Percentiles rank a stretch among this genome's conserved stretches.
Conservation (phyloP, 768 basidiomycete genomes). For the Suillus subalutaceus region DNA sequence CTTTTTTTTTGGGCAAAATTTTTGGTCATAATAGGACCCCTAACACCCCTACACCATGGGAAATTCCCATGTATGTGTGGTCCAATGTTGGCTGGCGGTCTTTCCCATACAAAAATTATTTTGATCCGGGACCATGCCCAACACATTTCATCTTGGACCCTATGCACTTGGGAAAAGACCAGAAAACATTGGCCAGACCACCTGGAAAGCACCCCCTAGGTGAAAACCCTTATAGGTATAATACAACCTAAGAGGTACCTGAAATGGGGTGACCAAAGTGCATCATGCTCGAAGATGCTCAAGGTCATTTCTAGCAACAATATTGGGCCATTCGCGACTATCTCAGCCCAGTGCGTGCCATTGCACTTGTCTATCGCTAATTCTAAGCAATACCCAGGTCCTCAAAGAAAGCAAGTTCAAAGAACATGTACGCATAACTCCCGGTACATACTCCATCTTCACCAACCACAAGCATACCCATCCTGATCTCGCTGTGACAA, state of each 20-base stretch:
- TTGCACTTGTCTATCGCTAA: conserved; percentile 17
- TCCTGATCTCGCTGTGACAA: no score
- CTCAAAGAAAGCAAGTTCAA: conserved; percentile 99
- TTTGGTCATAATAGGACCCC: neutral
- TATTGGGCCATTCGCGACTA: conserved; percentile 94
- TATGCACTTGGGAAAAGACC: neutral
- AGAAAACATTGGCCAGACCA: neutral
- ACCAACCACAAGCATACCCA: neutral
- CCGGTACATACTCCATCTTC: conserved; percentile 54
- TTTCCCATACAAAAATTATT: neutral
- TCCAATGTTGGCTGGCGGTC: neutral
- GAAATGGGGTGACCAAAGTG: no score
- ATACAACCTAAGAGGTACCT: no score
- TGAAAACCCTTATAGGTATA: conserved; percentile 18
- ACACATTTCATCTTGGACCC: neutral
- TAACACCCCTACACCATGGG: neutral
- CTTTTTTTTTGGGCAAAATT: no score
- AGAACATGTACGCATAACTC: conserved; percentile 95
- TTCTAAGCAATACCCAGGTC: conserved; percentile 58
- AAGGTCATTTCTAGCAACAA: conserved; percentile 63
- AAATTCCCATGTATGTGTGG: neutral
- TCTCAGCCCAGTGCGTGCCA: conserved; percentile 75
- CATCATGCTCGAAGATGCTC: conserved; percentile 11
- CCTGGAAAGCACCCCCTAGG: neutral
- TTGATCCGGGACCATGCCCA: neutral